Conservation (phyloP, 2,329 filamentous ascomycete genomes). For the Calonectria leucothoes region DNA sequence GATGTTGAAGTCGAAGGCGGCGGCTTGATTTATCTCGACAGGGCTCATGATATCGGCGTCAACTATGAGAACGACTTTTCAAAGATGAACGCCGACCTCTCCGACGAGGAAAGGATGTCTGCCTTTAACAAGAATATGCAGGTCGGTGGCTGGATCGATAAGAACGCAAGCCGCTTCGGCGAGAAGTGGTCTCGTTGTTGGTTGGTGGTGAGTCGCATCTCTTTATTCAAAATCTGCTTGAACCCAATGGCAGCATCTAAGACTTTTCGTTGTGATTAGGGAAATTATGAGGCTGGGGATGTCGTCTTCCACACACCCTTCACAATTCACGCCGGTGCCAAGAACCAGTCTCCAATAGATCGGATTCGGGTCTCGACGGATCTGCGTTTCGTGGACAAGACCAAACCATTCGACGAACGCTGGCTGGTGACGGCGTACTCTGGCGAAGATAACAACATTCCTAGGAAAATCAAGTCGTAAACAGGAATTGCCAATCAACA, state of each 20-base stretch:
- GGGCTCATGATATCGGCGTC: not conserved
- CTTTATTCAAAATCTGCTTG: not conserved
- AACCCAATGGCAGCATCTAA: not conserved
- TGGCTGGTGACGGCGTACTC: not conserved
- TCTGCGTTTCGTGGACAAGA: not conserved
- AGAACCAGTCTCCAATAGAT: not conserved
- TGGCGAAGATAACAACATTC: not conserved
- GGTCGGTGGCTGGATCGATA: not conserved
- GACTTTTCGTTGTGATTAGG: not conserved
- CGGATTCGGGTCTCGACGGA: not conserved
- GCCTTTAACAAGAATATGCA: not conserved
- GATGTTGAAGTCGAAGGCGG: not conserved
- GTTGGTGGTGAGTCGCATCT: not conserved
- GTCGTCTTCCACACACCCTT: not conserved
- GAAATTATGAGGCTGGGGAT: not conserved
- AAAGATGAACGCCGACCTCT: not conserved
- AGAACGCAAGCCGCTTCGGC: not conserved
- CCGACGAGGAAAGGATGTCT: not conserved
- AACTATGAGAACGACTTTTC: not conserved
- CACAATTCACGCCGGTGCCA: not conserved
- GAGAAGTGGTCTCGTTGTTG: not conserved
- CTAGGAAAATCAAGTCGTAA: not conserved
- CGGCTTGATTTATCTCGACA: not conserved
- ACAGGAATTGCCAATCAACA: not conserved
- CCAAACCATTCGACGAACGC: not conserved